Evolutionary conservation across 441 rosid genomes (phyloP).

Genomic region (Flueggea neowawraea): DNA sequence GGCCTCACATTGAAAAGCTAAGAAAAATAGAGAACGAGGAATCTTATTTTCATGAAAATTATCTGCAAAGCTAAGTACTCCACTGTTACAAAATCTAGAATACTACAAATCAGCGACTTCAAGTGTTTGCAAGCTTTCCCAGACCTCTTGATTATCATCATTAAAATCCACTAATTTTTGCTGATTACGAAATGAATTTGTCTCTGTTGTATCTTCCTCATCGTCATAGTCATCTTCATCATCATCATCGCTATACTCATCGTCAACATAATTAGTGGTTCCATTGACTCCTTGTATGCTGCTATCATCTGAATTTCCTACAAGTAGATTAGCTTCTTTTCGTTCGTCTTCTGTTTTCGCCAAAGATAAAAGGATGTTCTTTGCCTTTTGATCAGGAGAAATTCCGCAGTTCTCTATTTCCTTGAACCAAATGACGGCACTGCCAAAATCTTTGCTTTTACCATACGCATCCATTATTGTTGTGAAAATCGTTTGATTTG

Average conservation of each 20-base stretch:
- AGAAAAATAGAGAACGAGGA: no score
- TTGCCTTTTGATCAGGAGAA: conserved; percentile 87
- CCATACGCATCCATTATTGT: conserved; percentile 93
- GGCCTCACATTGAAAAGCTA: no score
- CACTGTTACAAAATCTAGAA: no score
- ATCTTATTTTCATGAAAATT: no score
- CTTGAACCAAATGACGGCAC: conserved; percentile 73
- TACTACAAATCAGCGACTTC: no score
- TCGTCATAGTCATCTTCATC: conserved; percentile 13
- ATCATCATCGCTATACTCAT: conserved; percentile 16
- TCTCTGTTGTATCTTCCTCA: neutral
- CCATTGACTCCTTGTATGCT: conserved; percentile 9
- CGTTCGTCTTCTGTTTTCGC: conserved; percentile 65
- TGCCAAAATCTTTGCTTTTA: conserved; percentile 68
- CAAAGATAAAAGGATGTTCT: conserved; percentile 73
- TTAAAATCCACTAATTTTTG: no score
- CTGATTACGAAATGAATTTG: no score
- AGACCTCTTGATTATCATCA: no score
- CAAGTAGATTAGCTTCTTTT: conserved; percentile 58
- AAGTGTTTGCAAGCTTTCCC: no score
- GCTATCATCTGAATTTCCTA: conserved; percentile 29
- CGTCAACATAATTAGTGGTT: conserved; percentile 18
- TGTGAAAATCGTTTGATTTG: conserved; percentile 79
- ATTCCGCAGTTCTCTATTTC: conserved; percentile 67
- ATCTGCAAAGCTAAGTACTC: no score